Conservation (phyloP, 2,329 filamentous ascomycete genomes). For the Didymella pinodella region DNA sequence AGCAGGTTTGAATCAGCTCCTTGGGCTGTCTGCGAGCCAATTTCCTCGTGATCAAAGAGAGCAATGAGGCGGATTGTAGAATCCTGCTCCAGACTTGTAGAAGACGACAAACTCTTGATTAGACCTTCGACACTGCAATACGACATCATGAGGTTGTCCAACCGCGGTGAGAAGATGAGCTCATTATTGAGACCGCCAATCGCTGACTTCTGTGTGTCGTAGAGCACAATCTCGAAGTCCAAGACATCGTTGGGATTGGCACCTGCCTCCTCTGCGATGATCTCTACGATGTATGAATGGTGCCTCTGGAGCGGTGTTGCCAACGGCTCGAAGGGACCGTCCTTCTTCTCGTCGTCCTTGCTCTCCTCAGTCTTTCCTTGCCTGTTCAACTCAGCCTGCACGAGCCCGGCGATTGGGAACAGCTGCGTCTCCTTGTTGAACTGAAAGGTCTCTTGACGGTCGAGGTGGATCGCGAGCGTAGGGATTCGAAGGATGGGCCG, state of each 20-base stretch:
- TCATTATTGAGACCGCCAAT: constrained; percentile 92
- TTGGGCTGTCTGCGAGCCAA: constrained; percentile 90
- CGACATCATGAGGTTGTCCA: constrained; percentile 97
- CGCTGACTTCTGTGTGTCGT: constrained; percentile 90
- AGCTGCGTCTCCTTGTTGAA: constrained; percentile 98
- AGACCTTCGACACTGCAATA: constrained; percentile 89
- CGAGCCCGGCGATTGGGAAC: constrained; percentile 89
- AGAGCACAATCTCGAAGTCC: constrained; percentile 97
- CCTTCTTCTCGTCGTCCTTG: constrained; percentile 54
- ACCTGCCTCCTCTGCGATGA: constrained; percentile 81
- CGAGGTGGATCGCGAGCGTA: constrained; percentile 91
- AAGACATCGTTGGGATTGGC: constrained; percentile 75
- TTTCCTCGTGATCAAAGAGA: constrained; percentile 97
- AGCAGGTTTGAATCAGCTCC: constrained; percentile 93
- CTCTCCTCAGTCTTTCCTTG: constrained; percentile 63
- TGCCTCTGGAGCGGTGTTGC: constrained; percentile 82
- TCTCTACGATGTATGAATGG: constrained; percentile 83
- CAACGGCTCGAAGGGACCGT: constrained; percentile 72
- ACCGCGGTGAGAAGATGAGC: constrained; percentile 92
- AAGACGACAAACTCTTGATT: constrained; percentile 75
- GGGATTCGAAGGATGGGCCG: constrained; percentile 91
- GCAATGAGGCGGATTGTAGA: constrained; percentile 86
- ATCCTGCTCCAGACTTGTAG: constrained; percentile 75
- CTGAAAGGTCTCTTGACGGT: constrained; percentile 83
- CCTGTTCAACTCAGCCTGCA: constrained; percentile 86